Percentiles rank a stretch among this genome's conserved stretches.
phyloP scores from a whole-genome alignment of 2,329 filamentous ascomycete species.

The Decorospora gaudefroyi region DNA sequence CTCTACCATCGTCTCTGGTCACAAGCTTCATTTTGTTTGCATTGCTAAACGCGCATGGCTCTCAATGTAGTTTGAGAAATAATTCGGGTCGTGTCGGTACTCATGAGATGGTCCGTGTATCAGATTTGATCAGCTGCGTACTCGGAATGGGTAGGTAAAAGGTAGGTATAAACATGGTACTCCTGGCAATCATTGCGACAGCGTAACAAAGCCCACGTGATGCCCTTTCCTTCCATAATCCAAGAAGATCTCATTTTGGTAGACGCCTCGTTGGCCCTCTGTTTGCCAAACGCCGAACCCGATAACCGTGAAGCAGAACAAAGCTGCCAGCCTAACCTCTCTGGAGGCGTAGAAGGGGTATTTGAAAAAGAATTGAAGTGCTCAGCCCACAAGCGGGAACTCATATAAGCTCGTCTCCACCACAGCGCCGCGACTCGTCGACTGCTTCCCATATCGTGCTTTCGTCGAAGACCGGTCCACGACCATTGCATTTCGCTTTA shows the following conservation, averaged over 20 bases:
- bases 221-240: not conserved
- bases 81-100: too few species aligned
- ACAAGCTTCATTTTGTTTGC: too few species aligned
- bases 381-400: not conserved
- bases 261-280: constrained; percentile 1
- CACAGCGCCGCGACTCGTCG: constrained; percentile 74
- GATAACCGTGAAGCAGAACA: constrained; percentile 2
- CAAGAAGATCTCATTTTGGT: constrained; percentile 7
- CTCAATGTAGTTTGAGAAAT: too few species aligned
- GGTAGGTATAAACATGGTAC: not conserved
- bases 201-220: not conserved
- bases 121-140: too few species aligned
- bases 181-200: not conserved
- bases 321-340: too few species aligned
- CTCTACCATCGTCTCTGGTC: too few species aligned
- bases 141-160: too few species aligned
- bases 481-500: constrained; percentile 79
- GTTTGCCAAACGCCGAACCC: constrained; percentile 9
- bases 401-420: constrained; percentile 75
- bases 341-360: too few species aligned
- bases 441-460: constrained; percentile 73
- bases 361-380: constrained; percentile 3
- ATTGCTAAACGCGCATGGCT: too few species aligned
- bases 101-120: too few species aligned
- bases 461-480: constrained; percentile 85